Percentiles rank a stretch among this genome's conserved stretches.
Evolutionary conservation across 1,284 basidiomycete genomes (phyloP).

Genomic region (Porodaedalea pini): DNA sequence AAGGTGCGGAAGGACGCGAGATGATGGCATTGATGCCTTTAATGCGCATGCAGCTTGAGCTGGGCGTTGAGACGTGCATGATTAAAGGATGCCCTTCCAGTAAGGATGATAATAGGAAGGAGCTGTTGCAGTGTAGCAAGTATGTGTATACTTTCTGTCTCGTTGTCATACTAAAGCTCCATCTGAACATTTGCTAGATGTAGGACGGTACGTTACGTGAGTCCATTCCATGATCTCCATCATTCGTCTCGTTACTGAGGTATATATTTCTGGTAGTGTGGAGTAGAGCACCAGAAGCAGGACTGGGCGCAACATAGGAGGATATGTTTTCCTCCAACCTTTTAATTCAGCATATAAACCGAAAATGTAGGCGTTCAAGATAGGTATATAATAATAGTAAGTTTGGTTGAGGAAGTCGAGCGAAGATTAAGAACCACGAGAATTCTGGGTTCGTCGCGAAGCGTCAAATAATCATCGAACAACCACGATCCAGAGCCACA

Average conservation of each 20-base stretch:
- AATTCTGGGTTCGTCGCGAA: too few species aligned
- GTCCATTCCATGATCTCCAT: constrained; percentile 15
- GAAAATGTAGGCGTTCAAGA: too few species aligned
- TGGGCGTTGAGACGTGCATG: constrained; percentile 31
- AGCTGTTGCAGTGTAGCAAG: constrained; percentile 37
- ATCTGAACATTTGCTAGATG: constrained; percentile 30
- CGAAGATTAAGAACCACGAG: too few species aligned
- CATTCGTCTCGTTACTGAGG: constrained; percentile 6
- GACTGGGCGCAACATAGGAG: constrained; percentile 37
- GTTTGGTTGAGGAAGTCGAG: too few species aligned
- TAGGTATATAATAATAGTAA: too few species aligned
- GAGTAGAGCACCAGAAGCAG: constrained; percentile 34
- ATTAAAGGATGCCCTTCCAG: constrained; percentile 26
- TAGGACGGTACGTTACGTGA: constrained; percentile 39
- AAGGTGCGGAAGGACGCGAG: constrained; percentile 26
- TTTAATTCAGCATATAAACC: constrained; percentile 25
- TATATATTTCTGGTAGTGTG: constrained; percentile 33
- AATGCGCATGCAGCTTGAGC: constrained; percentile 30
- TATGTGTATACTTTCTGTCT: constrained; percentile 13
- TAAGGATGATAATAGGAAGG: constrained; percentile 23
- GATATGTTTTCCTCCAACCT: constrained; percentile 33
- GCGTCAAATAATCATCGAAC: too few species aligned
- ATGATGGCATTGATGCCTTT: constrained; percentile 28
- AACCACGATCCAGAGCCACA: too few species aligned
- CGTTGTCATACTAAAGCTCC: background rate